Percentiles rank a stretch among this genome's conserved stretches.
Conservation (phyloP, 768 basidiomycete genomes). For the Phanerochaete carnosa region DNA sequence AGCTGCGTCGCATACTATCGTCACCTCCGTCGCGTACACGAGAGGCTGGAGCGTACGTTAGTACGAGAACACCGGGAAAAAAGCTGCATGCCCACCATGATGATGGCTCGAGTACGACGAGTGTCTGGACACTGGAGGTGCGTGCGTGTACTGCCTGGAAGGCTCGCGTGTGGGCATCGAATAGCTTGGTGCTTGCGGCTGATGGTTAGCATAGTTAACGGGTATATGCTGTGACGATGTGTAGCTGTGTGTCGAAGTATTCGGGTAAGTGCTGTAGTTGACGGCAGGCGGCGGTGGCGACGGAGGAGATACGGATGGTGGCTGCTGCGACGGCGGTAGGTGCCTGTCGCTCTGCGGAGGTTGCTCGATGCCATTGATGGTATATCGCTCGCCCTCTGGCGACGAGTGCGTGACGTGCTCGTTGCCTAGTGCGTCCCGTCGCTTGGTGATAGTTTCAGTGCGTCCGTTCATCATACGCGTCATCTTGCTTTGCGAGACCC, state of each 20-base stretch:
- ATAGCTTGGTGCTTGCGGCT: neutral
- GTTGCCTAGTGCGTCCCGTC: constrained; percentile 65
- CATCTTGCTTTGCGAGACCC: constrained; percentile 51
- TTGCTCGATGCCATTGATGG: constrained; percentile 64
- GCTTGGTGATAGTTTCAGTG: constrained; percentile 54
- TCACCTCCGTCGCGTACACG: neutral
- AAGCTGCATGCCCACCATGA: neutral
- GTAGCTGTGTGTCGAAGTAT: neutral
- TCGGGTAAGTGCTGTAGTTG: neutral
- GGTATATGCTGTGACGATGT: neutral
- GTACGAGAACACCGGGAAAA: neutral
- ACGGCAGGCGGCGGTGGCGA: neutral
- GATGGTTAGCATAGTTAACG: neutral
- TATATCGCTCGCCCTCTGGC: constrained; percentile 64
- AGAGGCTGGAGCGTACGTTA: neutral
- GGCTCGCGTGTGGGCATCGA: neutral
- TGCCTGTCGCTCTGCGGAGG: neutral
- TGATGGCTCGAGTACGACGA: neutral
- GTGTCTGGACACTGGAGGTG: neutral
- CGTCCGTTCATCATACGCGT: constrained; percentile 64
- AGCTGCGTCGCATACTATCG: neutral
- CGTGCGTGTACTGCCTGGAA: neutral
- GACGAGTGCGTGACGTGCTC: constrained; percentile 66
- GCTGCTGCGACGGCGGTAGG: neutral
- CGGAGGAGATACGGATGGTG: neutral